A percentile compares a stretch with the other conserved stretches of the same genome.
These are phyloP conservation scores for Sclerotinia nivalis DNA, from an alignment of 2,329 filamentous ascomycete genomes.

Conservation along the genomic window DNA sequence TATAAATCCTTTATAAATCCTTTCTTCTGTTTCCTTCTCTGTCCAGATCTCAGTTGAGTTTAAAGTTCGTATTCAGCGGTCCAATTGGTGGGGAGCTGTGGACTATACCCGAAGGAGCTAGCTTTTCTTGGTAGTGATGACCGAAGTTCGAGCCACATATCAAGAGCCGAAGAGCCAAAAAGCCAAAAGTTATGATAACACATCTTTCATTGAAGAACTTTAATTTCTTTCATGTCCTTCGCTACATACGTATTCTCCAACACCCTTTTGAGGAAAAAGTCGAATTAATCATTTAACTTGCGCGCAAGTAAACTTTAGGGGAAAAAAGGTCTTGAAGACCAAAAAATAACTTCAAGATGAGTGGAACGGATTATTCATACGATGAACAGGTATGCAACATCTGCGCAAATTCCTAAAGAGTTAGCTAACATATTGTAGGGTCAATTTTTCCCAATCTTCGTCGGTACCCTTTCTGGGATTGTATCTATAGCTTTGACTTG, in stretches of 20 bases:
- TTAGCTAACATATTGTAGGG: constrained; percentile 54
- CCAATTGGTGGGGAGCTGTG: constrained; percentile 4
- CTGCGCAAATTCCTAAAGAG: neutral
- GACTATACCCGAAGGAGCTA: constrained; percentile 15
- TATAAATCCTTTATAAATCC: neutral
- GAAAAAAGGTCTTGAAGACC: constrained; percentile 33
- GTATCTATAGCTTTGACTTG: constrained; percentile 90
- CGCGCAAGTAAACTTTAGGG: constrained; percentile 30
- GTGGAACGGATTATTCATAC: constrained; percentile 83
- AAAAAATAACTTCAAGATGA: constrained; percentile 38
- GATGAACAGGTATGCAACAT: constrained; percentile 72
- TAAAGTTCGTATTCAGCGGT: neutral
- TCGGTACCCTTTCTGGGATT: constrained; percentile 84
- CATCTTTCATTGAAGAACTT: constrained; percentile 8
- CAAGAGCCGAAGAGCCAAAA: constrained; percentile 19
- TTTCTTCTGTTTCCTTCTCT: constrained; percentile 20
- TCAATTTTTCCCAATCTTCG: constrained; percentile 99
- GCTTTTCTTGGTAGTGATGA: neutral
- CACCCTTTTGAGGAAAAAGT: neutral
- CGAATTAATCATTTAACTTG: constrained; percentile 22
- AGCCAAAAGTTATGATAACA: constrained; percentile 14
- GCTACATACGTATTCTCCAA: neutral
- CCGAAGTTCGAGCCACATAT: constrained; percentile 23
- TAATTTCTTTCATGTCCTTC: constrained; percentile 18
- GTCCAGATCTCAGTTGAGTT: constrained; percentile 21